These are phyloP conservation scores for Phytophthora quininea DNA, from an alignment of 352 stramenopile genomes.

Conservation along the genomic window DNA sequence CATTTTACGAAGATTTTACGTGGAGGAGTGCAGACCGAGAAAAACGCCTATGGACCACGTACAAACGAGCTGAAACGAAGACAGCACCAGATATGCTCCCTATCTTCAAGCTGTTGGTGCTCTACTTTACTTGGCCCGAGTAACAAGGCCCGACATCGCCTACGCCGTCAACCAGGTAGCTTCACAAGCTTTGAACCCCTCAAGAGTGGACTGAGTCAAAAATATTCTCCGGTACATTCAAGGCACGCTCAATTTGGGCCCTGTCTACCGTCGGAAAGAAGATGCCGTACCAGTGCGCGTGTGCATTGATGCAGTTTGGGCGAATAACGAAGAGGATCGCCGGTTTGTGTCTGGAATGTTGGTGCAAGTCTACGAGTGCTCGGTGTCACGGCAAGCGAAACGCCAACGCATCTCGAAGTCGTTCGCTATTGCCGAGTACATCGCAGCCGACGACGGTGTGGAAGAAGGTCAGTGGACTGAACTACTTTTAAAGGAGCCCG, in stretches of 20 bases:
- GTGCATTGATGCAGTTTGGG: slow-evolving; percentile 3
- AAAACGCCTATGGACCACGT: neutral
- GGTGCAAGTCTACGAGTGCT: neutral
- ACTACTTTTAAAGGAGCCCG: neutral
- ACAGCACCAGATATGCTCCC: neutral
- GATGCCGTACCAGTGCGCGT: neutral
- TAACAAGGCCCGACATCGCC: neutral
- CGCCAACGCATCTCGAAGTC: slow-evolving; percentile 2
- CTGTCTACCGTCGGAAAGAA: neutral
- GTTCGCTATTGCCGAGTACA: slow-evolving; percentile 11
- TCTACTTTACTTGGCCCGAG: neutral
- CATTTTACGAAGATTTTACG: neutral
- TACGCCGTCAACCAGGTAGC: neutral
- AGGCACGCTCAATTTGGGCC: neutral
- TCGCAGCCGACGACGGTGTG: slow-evolving; percentile 13
- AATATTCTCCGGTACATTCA: slow-evolving; percentile 3
- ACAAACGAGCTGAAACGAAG: neutral
- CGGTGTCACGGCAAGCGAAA: neutral
- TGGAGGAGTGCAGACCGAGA: neutral
- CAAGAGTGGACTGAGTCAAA: neutral
- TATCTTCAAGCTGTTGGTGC: neutral
- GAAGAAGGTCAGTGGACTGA: slow-evolving; percentile 8
- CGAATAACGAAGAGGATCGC: slow-evolving; percentile 1
- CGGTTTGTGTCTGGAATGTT: neutral
- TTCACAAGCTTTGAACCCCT: neutral